Base-by-base conservation (phyloP, 495 filamentous ascomycete species). In the Neurospora hispaniola region DNA sequence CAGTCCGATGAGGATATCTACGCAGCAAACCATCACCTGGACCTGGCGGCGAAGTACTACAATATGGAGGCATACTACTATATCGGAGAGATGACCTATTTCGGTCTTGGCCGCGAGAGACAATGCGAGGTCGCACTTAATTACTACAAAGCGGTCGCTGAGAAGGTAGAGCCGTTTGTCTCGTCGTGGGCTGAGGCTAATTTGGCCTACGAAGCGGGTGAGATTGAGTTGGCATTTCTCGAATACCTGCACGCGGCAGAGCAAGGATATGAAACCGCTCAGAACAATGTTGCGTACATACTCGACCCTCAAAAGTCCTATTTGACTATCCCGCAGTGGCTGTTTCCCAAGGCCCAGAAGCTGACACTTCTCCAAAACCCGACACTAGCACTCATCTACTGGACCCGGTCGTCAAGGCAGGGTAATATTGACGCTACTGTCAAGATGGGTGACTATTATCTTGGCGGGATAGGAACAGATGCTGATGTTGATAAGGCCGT, bases 361-460 rank as follows among this genome's bases (percentile, higher is more conserved):
- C 80, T 86, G 7, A 79, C 83, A 9, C 80, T 93, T 20, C 85
- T 94, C 20, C 84, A 86, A 69, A 93, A 97, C 79, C 87, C 92
- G 0, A 83, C 87, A 0, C 86, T 98, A 1, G 95, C 96, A 3
- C 84, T 99, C 69, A 92, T 97, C 41, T 96, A 96, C 82, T 99
- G 95, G 95, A 98, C 96, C 5, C 91, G 96, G 42, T 97, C 95
- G 5, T 92, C 96, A 0, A 94, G 94, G 77, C 96, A 99, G 79
- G 86, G 88, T 18, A 99, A 98, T 76, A 92, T 96, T 71, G 96
- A 99, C 81, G 93, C 93, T 0, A 82, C 97, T 74, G 91, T 99
- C 44, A 99, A 98, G 82, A 97, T 98, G 94, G 96, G 96, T 39
- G 96, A 99, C 81, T 98, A 98, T 80, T 98, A 98, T 78, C 86